A percentile compares a stretch with the other conserved stretches of the same genome.
phyloP scores from a whole-genome alignment of 1,284 basidiomycete genomes.

The Caloboletus firmus region DNA sequence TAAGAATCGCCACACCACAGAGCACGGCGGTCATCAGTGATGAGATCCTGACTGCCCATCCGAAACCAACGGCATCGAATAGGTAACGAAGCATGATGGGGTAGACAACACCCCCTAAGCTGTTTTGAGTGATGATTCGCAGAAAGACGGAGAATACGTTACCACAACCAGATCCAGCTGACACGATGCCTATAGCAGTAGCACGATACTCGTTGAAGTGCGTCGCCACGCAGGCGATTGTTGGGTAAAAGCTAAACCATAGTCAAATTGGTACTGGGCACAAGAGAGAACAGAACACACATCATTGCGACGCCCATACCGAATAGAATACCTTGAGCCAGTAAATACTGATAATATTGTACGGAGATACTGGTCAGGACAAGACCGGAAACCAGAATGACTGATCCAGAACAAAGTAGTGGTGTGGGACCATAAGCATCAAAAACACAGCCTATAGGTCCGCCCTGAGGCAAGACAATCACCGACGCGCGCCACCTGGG shows the following conservation, averaged over 20 bases:
- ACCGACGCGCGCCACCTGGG: not conserved
- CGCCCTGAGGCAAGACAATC: conserved; percentile 41
- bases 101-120: conserved; percentile 61
- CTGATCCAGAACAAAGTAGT: conserved; percentile 45
- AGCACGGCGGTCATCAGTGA: conserved; percentile 44
- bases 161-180: conserved; percentile 57
- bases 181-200: conserved; percentile 55
- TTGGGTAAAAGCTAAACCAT: conserved; percentile 52
- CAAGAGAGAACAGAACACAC: conserved; percentile 38
- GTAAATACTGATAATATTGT: conserved; percentile 57
- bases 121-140: conserved; percentile 19
- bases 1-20: conserved; percentile 43
- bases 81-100: conserved; percentile 64
- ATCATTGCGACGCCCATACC: conserved; percentile 60
- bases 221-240: conserved; percentile 54
- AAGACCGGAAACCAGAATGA: conserved; percentile 45
- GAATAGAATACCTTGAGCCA: conserved; percentile 59
- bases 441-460: conserved; percentile 49
- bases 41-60: conserved; percentile 57
- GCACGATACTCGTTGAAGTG: conserved; percentile 58
- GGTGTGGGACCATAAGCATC: conserved; percentile 52
- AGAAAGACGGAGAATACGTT: conserved; percentile 18
- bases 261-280: conserved; percentile 14
- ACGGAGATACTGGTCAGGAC: conserved; percentile 56
- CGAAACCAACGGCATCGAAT: conserved; percentile 56